Base-by-base conservation (phyloP, 2,329 filamentous ascomycete species). In the Microdochium nivale region DNA sequence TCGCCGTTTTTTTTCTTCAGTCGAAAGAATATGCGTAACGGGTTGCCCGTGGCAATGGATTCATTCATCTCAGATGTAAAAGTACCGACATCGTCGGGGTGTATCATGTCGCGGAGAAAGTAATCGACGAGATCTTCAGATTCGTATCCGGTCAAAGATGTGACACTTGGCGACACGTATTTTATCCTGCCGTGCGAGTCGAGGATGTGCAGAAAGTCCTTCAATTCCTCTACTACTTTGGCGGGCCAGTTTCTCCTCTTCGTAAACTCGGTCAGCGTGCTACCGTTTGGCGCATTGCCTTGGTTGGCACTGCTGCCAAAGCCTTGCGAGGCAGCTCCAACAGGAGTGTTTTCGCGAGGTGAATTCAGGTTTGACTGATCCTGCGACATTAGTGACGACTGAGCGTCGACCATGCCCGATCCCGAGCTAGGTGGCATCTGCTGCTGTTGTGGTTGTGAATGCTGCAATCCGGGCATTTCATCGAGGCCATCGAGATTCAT, bases 51-150 rank as follows among this genome's bases (percentile, higher is more conserved):
- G 2, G 88, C 84, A 56, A 96, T 92, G 16, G 86, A 88, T 66
- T 95, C 89, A 66, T 94, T 90, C 73, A 96, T 85, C 66, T 96
- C 90, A 50, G 88, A 81, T 51, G 90, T 81, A 63, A 95, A 95
- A 56, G 92, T 83, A 51, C 82, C 81, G 57, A 84, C 83, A 68
- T 96, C 91, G 66, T 95, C 90, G 4, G 85, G 80, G 66, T 97
- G 92, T 53, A 96, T 85, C 58, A 88, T 84, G 49, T 96, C 88
- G 49, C 83, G 83, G 51, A 97, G 80, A 61, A 90, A 87, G 57
- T 78, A 80, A 55, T 90, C 87, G 53, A 86, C 73, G 32, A 96
- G 74, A 58, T 91, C 85, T 3, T 82, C 75, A 1, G 80, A 70
- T 19, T 81, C 76, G 67, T 90, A 92, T 48, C 91, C 91, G 2